A percentile compares a stretch with the other conserved stretches of the same genome.
Evolutionary conservation across 441 rosid genomes (phyloP).

Genomic region (Syzygium syzygioides): DNA sequence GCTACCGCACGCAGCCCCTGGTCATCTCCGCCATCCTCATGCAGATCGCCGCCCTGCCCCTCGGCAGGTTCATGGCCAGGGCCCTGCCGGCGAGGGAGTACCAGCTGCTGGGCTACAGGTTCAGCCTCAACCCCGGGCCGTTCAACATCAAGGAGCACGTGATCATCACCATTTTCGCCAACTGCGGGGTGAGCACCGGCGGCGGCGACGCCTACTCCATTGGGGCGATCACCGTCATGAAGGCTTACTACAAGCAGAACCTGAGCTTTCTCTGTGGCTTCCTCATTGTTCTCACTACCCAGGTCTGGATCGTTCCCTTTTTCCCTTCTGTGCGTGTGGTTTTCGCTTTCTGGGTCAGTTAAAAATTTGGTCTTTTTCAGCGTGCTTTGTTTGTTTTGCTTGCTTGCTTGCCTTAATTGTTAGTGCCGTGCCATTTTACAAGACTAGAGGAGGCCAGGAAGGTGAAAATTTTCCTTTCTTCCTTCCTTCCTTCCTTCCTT

Average conservation of each 20-base stretch:
- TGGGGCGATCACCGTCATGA: background rate
- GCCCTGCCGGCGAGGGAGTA: background rate
- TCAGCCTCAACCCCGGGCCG: constrained; percentile 1
- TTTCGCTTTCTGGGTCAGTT: background rate
- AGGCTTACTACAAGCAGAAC: constrained; percentile 1
- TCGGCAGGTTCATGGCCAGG: background rate
- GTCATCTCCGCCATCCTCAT: background rate
- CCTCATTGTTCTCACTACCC: background rate
- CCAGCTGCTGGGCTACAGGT: background rate
- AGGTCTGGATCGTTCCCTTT: background rate
- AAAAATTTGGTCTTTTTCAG: background rate
- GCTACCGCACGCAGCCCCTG: constrained; percentile 2
- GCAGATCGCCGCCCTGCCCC: background rate
- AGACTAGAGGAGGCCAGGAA: background rate
- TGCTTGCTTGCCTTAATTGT: background rate
- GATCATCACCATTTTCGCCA: constrained; percentile 1
- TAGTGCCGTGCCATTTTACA: background rate
- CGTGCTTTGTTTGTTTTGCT: background rate
- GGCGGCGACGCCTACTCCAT: constrained; percentile 6
- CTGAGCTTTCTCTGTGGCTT: background rate
- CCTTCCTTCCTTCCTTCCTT: background rate
- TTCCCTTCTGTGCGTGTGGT: background rate
- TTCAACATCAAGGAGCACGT: background rate
- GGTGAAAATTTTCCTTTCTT: background rate
- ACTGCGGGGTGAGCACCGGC: background rate